Conservation (phyloP, 2,329 filamentous ascomycete genomes). For the Fusarium piperis region DNA sequence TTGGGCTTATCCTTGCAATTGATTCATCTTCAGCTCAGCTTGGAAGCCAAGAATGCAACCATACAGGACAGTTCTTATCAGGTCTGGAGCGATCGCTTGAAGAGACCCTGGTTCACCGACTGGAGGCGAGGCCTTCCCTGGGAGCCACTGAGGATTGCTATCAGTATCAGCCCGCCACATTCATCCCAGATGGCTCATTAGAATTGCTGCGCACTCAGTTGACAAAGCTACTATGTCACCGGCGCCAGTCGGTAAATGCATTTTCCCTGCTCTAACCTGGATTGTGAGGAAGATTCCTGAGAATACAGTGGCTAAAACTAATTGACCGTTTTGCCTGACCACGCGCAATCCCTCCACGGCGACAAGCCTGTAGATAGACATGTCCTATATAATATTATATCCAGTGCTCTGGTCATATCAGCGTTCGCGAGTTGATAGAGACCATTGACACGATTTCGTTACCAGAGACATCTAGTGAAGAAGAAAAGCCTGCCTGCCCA, state of each 20-base stretch:
- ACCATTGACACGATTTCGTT: not conserved
- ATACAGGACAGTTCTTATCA: not conserved
- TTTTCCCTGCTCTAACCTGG: not conserved
- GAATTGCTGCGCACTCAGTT: not conserved
- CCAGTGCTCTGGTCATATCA: not conserved
- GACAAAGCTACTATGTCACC: not conserved
- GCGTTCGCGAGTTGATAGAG: not conserved
- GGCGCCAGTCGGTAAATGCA: not conserved
- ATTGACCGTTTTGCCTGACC: not conserved
- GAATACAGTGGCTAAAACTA: not conserved
- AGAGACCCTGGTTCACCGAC: not conserved
- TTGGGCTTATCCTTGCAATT: not conserved
- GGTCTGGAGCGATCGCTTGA: not conserved
- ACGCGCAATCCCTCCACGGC: not conserved
- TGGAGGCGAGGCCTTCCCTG: not conserved
- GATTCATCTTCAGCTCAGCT: not conserved
- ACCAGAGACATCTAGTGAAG: not conserved
- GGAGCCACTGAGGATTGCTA: not conserved
- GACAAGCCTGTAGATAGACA: not conserved
- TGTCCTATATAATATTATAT: not conserved
- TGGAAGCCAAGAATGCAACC: not conserved
- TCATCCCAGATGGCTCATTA: not conserved
- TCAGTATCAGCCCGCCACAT: not conserved
- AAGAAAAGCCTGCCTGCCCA: not conserved
- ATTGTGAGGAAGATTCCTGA: not conserved